A percentile compares a stretch with the other conserved stretches of the same genome.
Conservation (phyloP, 1,284 basidiomycete genomes). For the Anthracocystis walkeri region DNA sequence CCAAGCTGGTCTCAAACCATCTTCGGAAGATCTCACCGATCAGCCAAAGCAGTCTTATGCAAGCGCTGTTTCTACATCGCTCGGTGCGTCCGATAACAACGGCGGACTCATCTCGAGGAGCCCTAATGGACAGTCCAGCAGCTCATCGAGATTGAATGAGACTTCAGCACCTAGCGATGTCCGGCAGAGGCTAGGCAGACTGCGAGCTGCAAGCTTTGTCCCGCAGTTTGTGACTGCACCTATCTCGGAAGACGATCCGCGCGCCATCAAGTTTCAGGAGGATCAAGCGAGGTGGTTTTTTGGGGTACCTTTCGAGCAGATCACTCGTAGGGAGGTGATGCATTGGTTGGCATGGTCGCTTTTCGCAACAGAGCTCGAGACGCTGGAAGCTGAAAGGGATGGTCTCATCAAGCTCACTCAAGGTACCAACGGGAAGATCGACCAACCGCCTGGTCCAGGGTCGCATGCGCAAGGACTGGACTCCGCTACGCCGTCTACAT, state of each 20-base stretch:
- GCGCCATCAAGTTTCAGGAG: constrained; percentile 57
- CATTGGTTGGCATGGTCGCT: constrained; percentile 68
- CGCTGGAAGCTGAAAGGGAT: constrained; percentile 52
- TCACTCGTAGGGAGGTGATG: constrained; percentile 57
- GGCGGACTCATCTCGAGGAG: not conserved
- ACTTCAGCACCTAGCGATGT: constrained; percentile 18
- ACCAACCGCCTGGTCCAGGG: not conserved
- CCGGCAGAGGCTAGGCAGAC: constrained; percentile 31
- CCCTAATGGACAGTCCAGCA: constrained; percentile 6
- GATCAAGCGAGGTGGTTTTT: constrained; percentile 64
- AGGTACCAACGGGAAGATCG: not conserved
- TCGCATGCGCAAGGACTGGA: not conserved
- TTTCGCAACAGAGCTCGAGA: constrained; percentile 54
- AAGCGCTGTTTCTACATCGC: constrained; percentile 15
- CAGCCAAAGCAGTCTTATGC: constrained; percentile 20
- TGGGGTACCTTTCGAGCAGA: constrained; percentile 37
- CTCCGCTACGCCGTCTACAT: constrained; percentile 27
- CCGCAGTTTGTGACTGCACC: constrained; percentile 54
- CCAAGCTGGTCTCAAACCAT: constrained; percentile 42
- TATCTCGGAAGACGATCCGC: constrained; percentile 53
- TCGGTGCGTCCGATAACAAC: not conserved
- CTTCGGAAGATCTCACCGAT: not conserved
- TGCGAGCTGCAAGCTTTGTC: constrained; percentile 50
- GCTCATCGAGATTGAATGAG: constrained; percentile 1
- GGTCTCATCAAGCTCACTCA: not conserved